A percentile compares a stretch with the other conserved stretches of the same genome.
Evolutionary conservation across 2,329 filamentous ascomycete species (phyloP).

Genomic region (Trichophyton schoenleinii): DNA sequence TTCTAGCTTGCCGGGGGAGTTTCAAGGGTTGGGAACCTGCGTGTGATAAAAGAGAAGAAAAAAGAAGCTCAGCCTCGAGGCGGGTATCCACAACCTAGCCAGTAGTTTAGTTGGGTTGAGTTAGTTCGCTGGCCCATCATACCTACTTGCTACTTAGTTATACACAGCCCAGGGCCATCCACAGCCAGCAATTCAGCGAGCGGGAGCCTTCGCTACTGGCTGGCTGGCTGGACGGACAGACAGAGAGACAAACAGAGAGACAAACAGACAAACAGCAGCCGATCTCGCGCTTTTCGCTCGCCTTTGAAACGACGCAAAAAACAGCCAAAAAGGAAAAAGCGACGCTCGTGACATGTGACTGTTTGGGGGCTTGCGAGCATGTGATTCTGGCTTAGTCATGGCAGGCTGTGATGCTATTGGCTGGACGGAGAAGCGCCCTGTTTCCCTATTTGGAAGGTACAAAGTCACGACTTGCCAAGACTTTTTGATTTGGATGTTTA

Average conservation of each 20-base stretch:
- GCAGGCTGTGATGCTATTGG: no score
- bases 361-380: neutral
- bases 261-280: neutral
- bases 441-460: neutral
- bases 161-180: neutral
- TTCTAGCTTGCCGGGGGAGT: neutral
- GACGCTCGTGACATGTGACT: slow-evolving; percentile 1
- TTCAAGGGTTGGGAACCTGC: neutral
- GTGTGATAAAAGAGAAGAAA: neutral
- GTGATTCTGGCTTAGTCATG: neutral
- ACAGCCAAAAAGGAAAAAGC: neutral
- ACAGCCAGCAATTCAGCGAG: neutral
- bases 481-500: neutral
- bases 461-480: neutral
- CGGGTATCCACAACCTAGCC: neutral
- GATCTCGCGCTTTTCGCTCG: neutral
- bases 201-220: no score
- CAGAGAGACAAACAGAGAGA: no score
- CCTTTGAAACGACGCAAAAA: neutral
- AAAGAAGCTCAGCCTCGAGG: neutral
- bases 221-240: no score
- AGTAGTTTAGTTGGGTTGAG: neutral
- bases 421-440: neutral
- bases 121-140: no score
- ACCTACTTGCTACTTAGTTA: no score